Percentiles rank a stretch among this genome's conserved stretches.
Conservation (phyloP, 2,329 filamentous ascomycete species). For the Arachnopeziza araneosa region DNA sequence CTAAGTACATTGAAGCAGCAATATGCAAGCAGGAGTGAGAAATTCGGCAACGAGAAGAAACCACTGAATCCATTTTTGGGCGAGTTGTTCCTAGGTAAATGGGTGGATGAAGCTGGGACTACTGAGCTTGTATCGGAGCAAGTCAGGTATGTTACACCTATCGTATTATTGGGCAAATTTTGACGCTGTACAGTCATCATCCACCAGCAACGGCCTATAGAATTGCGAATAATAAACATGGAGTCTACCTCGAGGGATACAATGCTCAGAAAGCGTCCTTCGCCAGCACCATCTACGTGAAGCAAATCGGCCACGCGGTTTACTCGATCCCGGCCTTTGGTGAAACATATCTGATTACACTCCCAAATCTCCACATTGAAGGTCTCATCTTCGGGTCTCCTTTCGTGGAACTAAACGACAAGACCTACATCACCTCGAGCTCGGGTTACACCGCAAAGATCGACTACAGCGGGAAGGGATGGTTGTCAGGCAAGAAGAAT, state of each 20-base stretch:
- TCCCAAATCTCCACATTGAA: conserved; percentile 89
- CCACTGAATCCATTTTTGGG: conserved; percentile 94
- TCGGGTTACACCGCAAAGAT: conserved; percentile 84
- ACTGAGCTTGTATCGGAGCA: conserved; percentile 90
- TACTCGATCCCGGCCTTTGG: conserved; percentile 60
- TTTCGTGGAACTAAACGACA: conserved; percentile 84
- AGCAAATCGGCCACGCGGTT: conserved; percentile 86
- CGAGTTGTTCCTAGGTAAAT: conserved; percentile 88
- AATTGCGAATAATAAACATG: conserved; percentile 80
- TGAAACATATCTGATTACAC: conserved; percentile 77
- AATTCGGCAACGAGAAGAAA: conserved; percentile 91
- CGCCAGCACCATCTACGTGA: conserved; percentile 87
- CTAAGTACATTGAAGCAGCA: conserved; percentile 88
- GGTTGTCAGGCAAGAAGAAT: conserved; percentile 95
- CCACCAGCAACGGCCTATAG: conserved; percentile 92
- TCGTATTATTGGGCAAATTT: not conserved
- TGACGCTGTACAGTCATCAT: conserved; percentile 58
- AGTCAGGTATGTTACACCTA: conserved; percentile 42
- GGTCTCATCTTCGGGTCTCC: conserved; percentile 81
- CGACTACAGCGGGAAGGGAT: conserved; percentile 89
- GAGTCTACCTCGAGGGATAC: conserved; percentile 77
- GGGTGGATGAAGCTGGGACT: conserved; percentile 75
- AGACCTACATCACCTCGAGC: conserved; percentile 79
- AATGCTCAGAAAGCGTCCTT: conserved; percentile 97
- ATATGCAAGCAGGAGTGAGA: conserved; percentile 67